phyloP scores from a whole-genome alignment of 2,329 filamentous ascomycete genomes.

The Neonectria magnoliae region DNA sequence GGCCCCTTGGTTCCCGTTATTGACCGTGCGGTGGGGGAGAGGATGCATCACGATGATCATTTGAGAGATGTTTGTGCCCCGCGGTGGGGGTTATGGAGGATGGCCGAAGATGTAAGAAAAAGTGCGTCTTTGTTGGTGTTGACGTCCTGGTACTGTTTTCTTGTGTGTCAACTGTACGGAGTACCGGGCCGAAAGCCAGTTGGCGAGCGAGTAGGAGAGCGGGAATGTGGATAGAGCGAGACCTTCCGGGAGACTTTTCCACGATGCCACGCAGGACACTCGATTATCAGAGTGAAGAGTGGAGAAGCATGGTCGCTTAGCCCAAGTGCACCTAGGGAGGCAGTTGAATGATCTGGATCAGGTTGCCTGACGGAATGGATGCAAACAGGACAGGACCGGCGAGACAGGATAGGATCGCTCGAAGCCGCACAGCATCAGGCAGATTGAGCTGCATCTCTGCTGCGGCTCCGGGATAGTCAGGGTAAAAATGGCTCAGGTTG shows the following conservation, averaged over 20 bases:
- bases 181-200: not conserved
- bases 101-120: no score
- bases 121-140: not conserved
- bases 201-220: not conserved
- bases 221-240: not conserved
- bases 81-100: slow-evolving; percentile 37
- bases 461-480: slow-evolving; percentile 14
- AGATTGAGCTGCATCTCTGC: not conserved
- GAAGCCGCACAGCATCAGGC: not conserved
- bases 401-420: not conserved
- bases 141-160: not conserved
- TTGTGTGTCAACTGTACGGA: not conserved
- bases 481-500: slow-evolving; percentile 38
- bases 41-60: slow-evolving; percentile 6
- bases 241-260: not conserved
- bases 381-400: not conserved
- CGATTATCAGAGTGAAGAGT: not conserved
- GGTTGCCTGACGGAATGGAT: not conserved
- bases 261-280: not conserved
- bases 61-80: slow-evolving; percentile 27
- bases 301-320: not conserved
- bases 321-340: not conserved
- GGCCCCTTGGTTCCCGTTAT: slow-evolving; percentile 23
- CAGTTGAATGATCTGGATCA: not conserved
- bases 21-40: slow-evolving; percentile 13